Evolutionary conservation across 148 eudicot genomes (phyloP), one percentile per base, ranked within the genome.

Genomic region (Fallopia convolvulus): DNA sequence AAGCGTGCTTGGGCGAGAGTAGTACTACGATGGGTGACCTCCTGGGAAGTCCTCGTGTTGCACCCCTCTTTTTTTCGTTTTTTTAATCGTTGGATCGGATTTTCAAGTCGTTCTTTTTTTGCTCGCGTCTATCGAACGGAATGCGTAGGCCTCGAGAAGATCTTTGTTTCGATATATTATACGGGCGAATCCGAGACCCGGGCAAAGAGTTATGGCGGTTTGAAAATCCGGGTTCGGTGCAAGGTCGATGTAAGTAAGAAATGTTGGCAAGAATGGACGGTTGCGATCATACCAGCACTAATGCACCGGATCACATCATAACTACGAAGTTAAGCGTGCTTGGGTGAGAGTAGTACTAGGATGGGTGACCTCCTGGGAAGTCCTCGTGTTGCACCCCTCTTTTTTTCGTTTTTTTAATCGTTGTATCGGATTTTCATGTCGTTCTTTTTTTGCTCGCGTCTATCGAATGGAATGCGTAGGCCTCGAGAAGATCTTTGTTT

Each of bases 1-100:
- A 90, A 86, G 86, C 85, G 89, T 90, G 91, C 90, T 88, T 90
- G 80, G 91, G 89, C 86, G 86, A 86, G 87, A 83, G 85, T 85
- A 84, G 91, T 88, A 88, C 86, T 90, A 83, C 86, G 86, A 90
- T 83, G 81, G 86, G 87, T 86, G 87, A 86, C 83, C 87, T 85
- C 83, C 77, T 83, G 85, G 87, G 89, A 87, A 86, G 88, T 85
- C 86, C 86, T 87, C 87, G 88, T 87, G 90, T 89, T 89, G 89
- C 88, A 86, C 89, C 88, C 83, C 76, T 74, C 48, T 71, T 71
- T 71, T 71, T 63, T n/a, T n/a, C n/a, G n/a, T n/a, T n/a, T n/a
- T n/a, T n/a, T n/a, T n/a, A n/a, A n/a, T n/a, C n/a, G n/a, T n/a
- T n/a, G n/a, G n/a, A n/a, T n/a, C n/a, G n/a, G n/a, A n/a, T n/a